Evolutionary conservation across 768 basidiomycete species (phyloP).

Genomic region (Favolaschia claudopus): DNA sequence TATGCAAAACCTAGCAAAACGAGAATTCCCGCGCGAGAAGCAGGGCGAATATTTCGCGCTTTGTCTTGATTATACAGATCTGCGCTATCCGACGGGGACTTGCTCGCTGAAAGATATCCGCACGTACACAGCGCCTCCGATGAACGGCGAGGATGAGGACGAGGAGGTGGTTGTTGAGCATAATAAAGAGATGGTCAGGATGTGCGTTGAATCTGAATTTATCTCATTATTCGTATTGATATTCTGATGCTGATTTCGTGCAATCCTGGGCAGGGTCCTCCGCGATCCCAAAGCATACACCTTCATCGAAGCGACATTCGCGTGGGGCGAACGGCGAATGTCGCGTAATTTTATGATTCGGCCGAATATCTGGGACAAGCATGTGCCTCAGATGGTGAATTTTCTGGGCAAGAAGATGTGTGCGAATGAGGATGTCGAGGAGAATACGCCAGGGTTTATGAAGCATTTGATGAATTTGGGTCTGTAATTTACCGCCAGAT

Average conservation of each 20-base stretch:
- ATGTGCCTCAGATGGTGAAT: background rate
- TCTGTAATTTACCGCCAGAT: too few relatives aligned
- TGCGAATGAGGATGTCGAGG: too few relatives aligned
- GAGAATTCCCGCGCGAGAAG: constrained; percentile 8
- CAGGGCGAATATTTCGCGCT: constrained; percentile 8
- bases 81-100: constrained; percentile 16
- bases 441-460: too few relatives aligned
- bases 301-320: constrained; percentile 17
- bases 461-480: too few relatives aligned
- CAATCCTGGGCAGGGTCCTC: constrained; percentile 7
- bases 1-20: background rate
- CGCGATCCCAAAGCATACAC: constrained; percentile 4
- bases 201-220: background rate
- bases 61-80: constrained; percentile 22
- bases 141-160: constrained; percentile 4
- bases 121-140: constrained; percentile 18
- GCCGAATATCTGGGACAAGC: constrained; percentile 1
- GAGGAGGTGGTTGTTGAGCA: constrained; percentile 10
- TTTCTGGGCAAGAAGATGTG: background rate
- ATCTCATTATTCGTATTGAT: too few relatives aligned
- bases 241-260: background rate
- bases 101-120: constrained; percentile 20
- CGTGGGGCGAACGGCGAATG: background rate
- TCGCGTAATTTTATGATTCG: constrained; percentile 12
- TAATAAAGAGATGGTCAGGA: constrained; percentile 21